Conservation (phyloP, 2,329 filamentous ascomycete genomes). For the Aspergillus sp. region DNA sequence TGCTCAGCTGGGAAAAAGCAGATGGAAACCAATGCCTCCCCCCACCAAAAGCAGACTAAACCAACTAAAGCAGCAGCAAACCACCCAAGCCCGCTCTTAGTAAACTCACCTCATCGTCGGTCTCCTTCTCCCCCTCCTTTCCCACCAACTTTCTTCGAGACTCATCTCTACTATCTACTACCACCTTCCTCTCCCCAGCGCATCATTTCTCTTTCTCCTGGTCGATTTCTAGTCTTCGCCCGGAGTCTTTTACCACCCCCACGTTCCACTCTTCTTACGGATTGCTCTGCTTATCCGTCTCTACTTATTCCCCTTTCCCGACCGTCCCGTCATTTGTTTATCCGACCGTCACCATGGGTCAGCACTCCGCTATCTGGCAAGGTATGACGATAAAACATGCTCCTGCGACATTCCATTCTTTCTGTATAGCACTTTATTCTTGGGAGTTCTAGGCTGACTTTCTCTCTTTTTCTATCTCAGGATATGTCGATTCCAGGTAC, state of each 20-base stretch:
- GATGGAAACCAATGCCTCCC: background rate
- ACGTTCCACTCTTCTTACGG: conserved; percentile 4
- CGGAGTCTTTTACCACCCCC: background rate
- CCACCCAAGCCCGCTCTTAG: background rate
- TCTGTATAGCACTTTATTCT: background rate
- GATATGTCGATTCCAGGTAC: conserved; percentile 66
- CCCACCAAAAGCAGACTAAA: background rate
- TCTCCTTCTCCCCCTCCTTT: conserved; percentile 4
- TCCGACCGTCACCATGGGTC: conserved; percentile 33
- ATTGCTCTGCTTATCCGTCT: conserved; percentile 10
- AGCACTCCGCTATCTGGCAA: conserved; percentile 42
- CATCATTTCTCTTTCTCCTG: conserved; percentile 4
- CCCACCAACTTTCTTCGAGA: background rate
- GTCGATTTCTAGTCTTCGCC: background rate
- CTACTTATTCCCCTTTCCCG: conserved; percentile 12
- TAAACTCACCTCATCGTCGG: conserved; percentile 12
- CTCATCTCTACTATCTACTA: background rate
- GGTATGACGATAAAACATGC: conserved; percentile 24
- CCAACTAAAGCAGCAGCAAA: background rate
- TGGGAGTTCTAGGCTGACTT: background rate
- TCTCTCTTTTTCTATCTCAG: conserved; percentile 36
- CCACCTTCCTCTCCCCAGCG: background rate
- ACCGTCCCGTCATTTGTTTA: conserved; percentile 20
- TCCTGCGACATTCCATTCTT: background rate
- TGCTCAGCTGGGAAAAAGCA: too few species aligned